Conservation (phyloP, 164 flowering plant genomes). For the Dillenia turbinata region DNA sequence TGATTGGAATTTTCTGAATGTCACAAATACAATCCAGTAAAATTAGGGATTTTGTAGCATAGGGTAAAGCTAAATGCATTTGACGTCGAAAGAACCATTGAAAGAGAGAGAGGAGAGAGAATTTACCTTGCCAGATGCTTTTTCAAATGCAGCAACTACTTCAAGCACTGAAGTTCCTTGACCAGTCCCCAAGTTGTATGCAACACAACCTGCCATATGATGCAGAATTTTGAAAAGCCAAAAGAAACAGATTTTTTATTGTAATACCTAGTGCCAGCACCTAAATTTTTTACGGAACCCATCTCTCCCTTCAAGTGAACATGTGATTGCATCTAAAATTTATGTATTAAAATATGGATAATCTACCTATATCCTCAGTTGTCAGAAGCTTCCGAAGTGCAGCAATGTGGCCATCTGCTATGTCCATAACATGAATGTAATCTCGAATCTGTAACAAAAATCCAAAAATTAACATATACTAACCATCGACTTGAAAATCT, state of each 20-base stretch:
- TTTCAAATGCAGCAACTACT: constrained; percentile 76
- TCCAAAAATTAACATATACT: too few relatives aligned
- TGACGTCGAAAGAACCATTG: background rate
- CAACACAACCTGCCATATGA: constrained; percentile 54
- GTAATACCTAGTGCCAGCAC: too few relatives aligned
- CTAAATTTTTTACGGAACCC: too few relatives aligned
- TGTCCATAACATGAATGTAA: constrained; percentile 86
- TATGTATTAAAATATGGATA: background rate
- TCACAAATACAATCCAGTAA: background rate
- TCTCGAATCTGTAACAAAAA: constrained; percentile 50
- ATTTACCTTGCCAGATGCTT: constrained; percentile 70
- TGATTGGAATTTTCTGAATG: constrained; percentile 63
- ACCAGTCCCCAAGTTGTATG: constrained; percentile 80
- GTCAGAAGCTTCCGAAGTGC: constrained; percentile 64
- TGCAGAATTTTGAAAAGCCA: background rate
- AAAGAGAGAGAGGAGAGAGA: background rate
- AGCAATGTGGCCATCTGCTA: constrained; percentile 85
- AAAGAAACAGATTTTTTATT: background rate
- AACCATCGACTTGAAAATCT: too few relatives aligned
- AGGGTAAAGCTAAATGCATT: background rate
- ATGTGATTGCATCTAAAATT: background rate
- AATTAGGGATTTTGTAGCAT: background rate
- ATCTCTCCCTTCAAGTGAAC: background rate
- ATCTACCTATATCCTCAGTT: constrained; percentile 49
- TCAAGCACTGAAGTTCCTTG: constrained; percentile 69